phyloP scores from a whole-genome alignment of 176 grass and related monocot genomes.

The Panicum miliaceum region DNA sequence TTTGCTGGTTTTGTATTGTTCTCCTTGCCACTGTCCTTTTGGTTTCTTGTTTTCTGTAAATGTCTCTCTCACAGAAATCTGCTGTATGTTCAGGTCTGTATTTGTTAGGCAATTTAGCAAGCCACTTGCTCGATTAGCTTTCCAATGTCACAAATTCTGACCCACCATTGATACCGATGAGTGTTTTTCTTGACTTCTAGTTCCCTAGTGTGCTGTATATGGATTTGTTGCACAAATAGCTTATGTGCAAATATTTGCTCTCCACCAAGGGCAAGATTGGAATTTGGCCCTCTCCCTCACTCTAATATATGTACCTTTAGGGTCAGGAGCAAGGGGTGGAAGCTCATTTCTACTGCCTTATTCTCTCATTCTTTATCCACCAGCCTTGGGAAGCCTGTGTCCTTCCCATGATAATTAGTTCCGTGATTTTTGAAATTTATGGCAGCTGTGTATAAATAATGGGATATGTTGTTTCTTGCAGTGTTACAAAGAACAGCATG shows the following conservation, averaged over 20 bases:
- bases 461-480: constrained; percentile 56
- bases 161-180: neutral
- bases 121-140: constrained; percentile 7
- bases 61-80: neutral
- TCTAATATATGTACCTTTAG: neutral
- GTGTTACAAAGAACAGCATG: constrained; percentile 89
- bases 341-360: neutral
- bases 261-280: neutral
- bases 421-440: constrained; percentile 15
- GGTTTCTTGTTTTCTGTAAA: neutral
- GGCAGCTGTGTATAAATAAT: neutral
- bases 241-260: neutral
- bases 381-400: neutral
- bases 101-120: constrained; percentile 21
- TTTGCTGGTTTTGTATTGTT: neutral
- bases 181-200: constrained; percentile 8
- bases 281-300: neutral
- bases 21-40: neutral
- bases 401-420: neutral
- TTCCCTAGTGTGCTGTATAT: neutral
- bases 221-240: neutral
- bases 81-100: neutral
- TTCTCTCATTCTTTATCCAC: neutral
- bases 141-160: neutral
- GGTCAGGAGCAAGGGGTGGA: neutral